Evolutionary conservation across 768 basidiomycete species (phyloP).

Genomic region (Xerocomellus chrysenteron): DNA sequence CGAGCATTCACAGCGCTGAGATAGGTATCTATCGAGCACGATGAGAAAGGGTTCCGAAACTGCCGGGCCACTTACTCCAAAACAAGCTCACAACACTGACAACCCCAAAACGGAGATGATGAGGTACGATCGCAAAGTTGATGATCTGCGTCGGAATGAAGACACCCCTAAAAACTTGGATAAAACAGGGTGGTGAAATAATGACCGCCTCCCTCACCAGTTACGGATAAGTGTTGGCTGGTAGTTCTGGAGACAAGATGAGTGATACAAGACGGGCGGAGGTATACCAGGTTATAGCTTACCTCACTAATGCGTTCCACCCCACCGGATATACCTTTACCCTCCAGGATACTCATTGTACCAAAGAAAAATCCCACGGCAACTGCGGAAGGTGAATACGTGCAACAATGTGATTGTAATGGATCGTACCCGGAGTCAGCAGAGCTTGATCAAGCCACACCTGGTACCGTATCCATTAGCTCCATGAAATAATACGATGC

Average conservation of each 20-base stretch:
- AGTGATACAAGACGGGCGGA: not conserved
- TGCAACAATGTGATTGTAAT: slow-evolving; percentile 3
- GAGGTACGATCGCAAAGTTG: slow-evolving; percentile 78
- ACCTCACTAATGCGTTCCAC: slow-evolving; percentile 45
- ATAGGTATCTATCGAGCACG: slow-evolving; percentile 50
- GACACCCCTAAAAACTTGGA: slow-evolving; percentile 49
- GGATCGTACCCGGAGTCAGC: slow-evolving; percentile 59
- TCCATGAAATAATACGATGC: not conserved
- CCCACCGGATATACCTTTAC: slow-evolving; percentile 54
- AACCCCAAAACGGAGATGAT: slow-evolving; percentile 70
- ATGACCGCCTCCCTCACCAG: slow-evolving; percentile 46
- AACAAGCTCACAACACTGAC: slow-evolving; percentile 77
- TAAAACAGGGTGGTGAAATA: not conserved
- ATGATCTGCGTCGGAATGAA: slow-evolving; percentile 75
- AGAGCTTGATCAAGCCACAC: slow-evolving; percentile 82
- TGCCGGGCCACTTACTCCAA: slow-evolving; percentile 60
- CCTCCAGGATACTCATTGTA: slow-evolving; percentile 79
- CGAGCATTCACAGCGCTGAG: slow-evolving; percentile 56
- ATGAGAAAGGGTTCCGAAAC: slow-evolving; percentile 4
- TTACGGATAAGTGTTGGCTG: slow-evolving; percentile 72
- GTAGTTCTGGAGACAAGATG: slow-evolving; percentile 51
- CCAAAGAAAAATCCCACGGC: slow-evolving; percentile 62
- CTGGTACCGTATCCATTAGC: slow-evolving; percentile 34
- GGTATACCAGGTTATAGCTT: not conserved
- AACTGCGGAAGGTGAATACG: slow-evolving; percentile 25